A percentile compares a stretch with the other conserved stretches of the same genome.
These are phyloP conservation scores for Suhomyces yuchorum DNA, from an alignment of 1,139 yeast species.

Conservation along the genomic window DNA sequence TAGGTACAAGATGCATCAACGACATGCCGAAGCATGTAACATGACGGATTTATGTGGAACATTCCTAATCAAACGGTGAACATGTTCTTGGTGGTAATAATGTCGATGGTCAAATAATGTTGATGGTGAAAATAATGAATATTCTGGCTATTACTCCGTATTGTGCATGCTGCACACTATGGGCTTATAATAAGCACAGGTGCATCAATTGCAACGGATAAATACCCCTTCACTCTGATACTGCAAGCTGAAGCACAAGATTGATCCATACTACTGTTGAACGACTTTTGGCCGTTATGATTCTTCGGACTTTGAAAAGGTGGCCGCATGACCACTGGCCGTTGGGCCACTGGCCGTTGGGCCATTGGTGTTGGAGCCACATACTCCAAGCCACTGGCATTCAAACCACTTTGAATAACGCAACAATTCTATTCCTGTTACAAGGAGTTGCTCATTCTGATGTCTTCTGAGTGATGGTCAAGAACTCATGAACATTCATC, in stretches of 20 bases:
- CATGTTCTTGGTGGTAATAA: not conserved
- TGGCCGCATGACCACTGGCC: too few relatives aligned
- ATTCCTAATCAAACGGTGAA: not conserved
- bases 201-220: not conserved
- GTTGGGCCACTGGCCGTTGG: too few relatives aligned
- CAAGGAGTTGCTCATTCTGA: too few relatives aligned
- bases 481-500: too few relatives aligned
- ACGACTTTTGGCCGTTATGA: not conserved
- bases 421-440: too few relatives aligned
- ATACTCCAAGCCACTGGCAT: too few relatives aligned
- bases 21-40: not conserved
- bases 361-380: too few relatives aligned
- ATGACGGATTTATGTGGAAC: constrained; percentile 1
- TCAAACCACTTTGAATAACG: too few relatives aligned
- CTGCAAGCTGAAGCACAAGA: not conserved
- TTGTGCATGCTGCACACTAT: not conserved
- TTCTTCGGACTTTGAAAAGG: not conserved
- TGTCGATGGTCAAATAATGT: too few relatives aligned
- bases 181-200: not conserved
- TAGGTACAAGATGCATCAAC: not conserved
- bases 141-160: not conserved
- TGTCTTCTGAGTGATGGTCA: too few relatives aligned
- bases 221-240: not conserved
- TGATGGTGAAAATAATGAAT: not conserved
- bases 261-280: not conserved